Base-by-base conservation (phyloP, 257 asterid species). In the Orobanche coerulescens region DNA sequence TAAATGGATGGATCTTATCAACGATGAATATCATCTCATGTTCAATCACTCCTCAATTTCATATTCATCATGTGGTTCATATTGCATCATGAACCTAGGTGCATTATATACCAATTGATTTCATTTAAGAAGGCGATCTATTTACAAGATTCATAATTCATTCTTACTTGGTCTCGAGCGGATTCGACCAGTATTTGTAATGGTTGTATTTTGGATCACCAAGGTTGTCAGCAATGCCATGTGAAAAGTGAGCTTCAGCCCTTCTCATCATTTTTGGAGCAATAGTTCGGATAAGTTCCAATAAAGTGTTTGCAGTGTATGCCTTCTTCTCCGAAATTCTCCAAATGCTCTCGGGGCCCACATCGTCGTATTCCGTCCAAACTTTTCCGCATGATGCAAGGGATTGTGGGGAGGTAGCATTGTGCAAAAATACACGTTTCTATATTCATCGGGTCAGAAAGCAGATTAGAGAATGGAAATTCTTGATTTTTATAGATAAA, bases 181-280 rank as follows among this genome's bases (percentile, higher is more conserved):
- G 98, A 84, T 88, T 88, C 11, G 98, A 92, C 97, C 97, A 88
- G 62, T 82, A 88, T 76, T 88, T 92, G 69, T 82, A 80, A 58
- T 86, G 94, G 49, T 72, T 49, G 58, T 92, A 86, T 60, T 84
- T 92, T 0, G 86, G 95, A 65, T 92, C 95, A 18, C 79, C 82
- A 33, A 92, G 81, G 68, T 86, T 51, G 20, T 88, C 86, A 4
- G 98, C 95, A 66, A 92, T 71, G 34, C 95, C 97, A 30, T 92
- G 96, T 25, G 98, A 92, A 73, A 86, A 86, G 69, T 88, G 98
- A 67, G 85, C 77, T 73, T 84, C 89, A 3, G 94, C 89, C 24
- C 95, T 82, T 53, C 46, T 76, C 98, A 88, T 88, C 91, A 76
- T 83, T 70, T 81, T 88, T 19, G 97, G 97, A 50, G 95, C 98